Evolutionary conservation across 2,329 filamentous ascomycete genomes (phyloP).

Genomic region (Aspergillus unguis): DNA sequence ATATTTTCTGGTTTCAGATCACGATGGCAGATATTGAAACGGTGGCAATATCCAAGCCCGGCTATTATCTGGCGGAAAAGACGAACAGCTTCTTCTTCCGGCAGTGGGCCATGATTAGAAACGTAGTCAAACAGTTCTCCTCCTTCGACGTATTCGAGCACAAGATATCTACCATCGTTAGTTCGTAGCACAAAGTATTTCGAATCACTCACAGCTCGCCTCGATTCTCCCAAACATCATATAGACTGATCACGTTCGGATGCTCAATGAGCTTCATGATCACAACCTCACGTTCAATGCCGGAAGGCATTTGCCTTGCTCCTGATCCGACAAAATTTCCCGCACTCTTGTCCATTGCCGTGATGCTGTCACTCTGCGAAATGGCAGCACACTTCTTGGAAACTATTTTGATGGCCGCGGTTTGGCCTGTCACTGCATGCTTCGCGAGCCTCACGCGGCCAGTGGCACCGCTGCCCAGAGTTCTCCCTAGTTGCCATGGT

Average conservation of each 20-base stretch:
- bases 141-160: constrained; percentile 85
- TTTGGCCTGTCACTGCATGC: constrained; percentile 72
- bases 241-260: constrained; percentile 87
- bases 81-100: constrained; percentile 74
- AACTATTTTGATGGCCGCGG: constrained; percentile 93
- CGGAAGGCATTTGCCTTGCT: constrained; percentile 72
- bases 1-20: constrained; percentile 98
- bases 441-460: constrained; percentile 82
- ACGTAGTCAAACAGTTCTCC: constrained; percentile 88
- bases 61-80: constrained; percentile 93
- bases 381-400: constrained; percentile 76
- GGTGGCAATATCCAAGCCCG: constrained; percentile 87
- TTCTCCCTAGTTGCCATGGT: constrained; percentile 88
- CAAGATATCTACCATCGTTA: constrained; percentile 69
- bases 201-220: constrained; percentile 73
- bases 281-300: constrained; percentile 90
- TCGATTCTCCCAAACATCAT: constrained; percentile 97
- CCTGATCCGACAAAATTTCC: constrained; percentile 56
- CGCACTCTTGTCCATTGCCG: constrained; percentile 72
- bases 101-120: constrained; percentile 66
- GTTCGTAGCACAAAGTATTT: no score
- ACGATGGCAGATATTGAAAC: constrained; percentile 91
- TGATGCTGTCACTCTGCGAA: constrained; percentile 80
- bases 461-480: constrained; percentile 83
- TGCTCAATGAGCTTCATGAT: constrained; percentile 97